Base-by-base conservation (phyloP, 2,329 filamentous ascomycete species). In the Pyrenophora tritici-repentis region DNA sequence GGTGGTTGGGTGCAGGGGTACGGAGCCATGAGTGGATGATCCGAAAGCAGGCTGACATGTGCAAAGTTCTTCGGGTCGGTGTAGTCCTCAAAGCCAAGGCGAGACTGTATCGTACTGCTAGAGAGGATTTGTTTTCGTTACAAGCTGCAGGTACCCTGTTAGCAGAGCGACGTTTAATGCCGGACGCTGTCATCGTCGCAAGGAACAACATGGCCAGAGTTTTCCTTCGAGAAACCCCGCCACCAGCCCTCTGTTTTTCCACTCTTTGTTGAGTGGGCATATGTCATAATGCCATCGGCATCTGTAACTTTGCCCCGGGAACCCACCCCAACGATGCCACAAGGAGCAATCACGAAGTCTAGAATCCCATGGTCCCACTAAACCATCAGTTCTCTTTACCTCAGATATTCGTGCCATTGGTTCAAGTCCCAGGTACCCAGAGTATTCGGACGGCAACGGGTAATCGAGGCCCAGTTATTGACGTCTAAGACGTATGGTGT, bases 1-100 rank as follows among this genome's bases (percentile, higher is more conserved):
- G 36, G 55, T 67, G 16, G 59, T 66, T 32, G 60, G 62, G 12
- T 55, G 58, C 6, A 41, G 44, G 3, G 47, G 59, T 24, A 41
- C 59, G 8, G 57, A 59, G 7, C 34, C 57, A 9, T 65, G 59
- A 55, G 59, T 64, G 2, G 50, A 58, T 29, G 39, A 50, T 6
- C 57, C 57, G 2, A 50, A 55, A 20, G 14, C 42, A 6, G 45
- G 33, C 12, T 48, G 37, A 20, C 44, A 53, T 54, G 22, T 47
- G 14, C 29, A 16, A 47, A 52, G n/a, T 10, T n/a, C 29, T 22
- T 44, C 20, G 7, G 17, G 14, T 18, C 16, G 14, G 14, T 6
- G 29, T 17, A 41, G 37, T 16, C 29, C 41, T 17, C 31, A n/a
- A 14, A 46, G 33, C 24, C 4, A 13, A 29, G 32, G 24, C 22